Evolutionary conservation across 1,284 basidiomycete species (phyloP).

Genomic region (Malassezia sympodialis): DNA sequence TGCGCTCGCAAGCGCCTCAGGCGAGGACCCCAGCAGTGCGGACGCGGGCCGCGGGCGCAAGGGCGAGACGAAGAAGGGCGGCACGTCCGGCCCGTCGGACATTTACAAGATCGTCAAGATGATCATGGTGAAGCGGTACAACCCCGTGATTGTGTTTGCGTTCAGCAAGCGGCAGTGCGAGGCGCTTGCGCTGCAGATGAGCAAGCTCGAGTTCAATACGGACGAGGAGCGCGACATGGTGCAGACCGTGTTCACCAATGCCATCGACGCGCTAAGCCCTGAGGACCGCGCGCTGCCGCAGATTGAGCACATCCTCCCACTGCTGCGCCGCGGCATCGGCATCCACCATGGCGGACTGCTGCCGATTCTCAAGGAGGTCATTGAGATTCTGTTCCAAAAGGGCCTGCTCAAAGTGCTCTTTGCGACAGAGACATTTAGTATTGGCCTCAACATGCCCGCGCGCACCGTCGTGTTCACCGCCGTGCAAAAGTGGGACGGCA

Average conservation of each 20-base stretch:
- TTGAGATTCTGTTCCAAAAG: slow-evolving; percentile 98
- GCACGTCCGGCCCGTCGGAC: slow-evolving; percentile 89
- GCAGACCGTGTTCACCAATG: slow-evolving; percentile 82
- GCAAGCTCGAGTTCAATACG: slow-evolving; percentile 91
- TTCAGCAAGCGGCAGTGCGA: slow-evolving; percentile 99
- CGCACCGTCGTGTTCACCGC: slow-evolving; percentile 98
- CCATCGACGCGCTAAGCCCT: slow-evolving; percentile 75
- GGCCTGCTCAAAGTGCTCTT: slow-evolving; percentile 98
- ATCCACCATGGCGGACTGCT: slow-evolving; percentile 97
- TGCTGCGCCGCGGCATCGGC: slow-evolving; percentile 89
- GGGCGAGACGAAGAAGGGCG: slow-evolving; percentile 65
- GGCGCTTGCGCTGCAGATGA: slow-evolving; percentile 75
- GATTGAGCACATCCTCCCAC: slow-evolving; percentile 81
- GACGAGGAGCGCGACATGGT: slow-evolving; percentile 86
- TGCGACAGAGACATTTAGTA: slow-evolving; percentile 98
- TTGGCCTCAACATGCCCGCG: slow-evolving; percentile 98
- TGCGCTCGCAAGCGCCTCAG: slow-evolving; percentile 62
- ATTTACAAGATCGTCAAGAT: slow-evolving; percentile 97
- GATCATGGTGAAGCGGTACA: slow-evolving; percentile 97
- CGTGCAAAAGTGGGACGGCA: slow-evolving; percentile 90
- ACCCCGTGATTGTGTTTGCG: slow-evolving; percentile 96
- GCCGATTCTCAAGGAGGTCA: slow-evolving; percentile 96
- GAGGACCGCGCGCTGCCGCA: slow-evolving; percentile 87
- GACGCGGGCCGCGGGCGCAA: slow-evolving; percentile 59
- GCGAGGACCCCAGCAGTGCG: slow-evolving; percentile 87